These are phyloP conservation scores for Delphinella strobiligena DNA, from an alignment of 2,329 filamentous ascomycete genomes.

Conservation along the genomic window DNA sequence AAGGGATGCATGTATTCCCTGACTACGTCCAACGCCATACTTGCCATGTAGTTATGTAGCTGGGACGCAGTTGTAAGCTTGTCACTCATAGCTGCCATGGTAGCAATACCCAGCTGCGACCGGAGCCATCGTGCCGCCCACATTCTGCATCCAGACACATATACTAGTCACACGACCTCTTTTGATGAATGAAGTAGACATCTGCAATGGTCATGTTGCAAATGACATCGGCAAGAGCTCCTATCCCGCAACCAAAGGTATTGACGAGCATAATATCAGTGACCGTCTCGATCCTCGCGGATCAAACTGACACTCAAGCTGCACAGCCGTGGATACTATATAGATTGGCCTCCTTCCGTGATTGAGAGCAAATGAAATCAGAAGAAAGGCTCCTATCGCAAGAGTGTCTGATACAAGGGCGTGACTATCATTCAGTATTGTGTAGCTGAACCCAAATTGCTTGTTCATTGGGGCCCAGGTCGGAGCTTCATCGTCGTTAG, in stretches of 20 bases:
- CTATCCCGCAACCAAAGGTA: conserved; percentile 31
- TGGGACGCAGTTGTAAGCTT: too few species aligned
- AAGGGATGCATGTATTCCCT: too few species aligned
- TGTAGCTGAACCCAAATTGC: conserved; percentile 31
- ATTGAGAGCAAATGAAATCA: conserved; percentile 41
- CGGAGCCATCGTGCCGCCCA: conserved; percentile 14
- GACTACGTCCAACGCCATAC: conserved; percentile 40
- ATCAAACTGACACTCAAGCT: conserved; percentile 40
- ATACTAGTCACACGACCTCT: conserved; percentile 35
- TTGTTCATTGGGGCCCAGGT: conserved; percentile 32
- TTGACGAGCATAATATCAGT: conserved; percentile 34
- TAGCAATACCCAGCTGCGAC: background rate
- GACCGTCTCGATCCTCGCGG: conserved; percentile 28
- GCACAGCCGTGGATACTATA: conserved; percentile 33
- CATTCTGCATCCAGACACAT: conserved; percentile 28
- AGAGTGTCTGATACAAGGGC: conserved; percentile 36
- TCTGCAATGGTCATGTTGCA: conserved; percentile 40
- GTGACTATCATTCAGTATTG: conserved; percentile 32
- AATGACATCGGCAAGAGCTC: conserved; percentile 38
- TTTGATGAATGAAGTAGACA: conserved; percentile 34
- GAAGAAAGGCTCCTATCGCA: conserved; percentile 35
- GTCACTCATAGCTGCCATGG: too few species aligned
- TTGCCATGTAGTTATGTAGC: conserved; percentile 28
- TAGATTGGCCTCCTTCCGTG: conserved; percentile 40
- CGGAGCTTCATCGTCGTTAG: conserved; percentile 28